Conservation (phyloP, 768 basidiomycete genomes). For the Lentinus brumalis region DNA sequence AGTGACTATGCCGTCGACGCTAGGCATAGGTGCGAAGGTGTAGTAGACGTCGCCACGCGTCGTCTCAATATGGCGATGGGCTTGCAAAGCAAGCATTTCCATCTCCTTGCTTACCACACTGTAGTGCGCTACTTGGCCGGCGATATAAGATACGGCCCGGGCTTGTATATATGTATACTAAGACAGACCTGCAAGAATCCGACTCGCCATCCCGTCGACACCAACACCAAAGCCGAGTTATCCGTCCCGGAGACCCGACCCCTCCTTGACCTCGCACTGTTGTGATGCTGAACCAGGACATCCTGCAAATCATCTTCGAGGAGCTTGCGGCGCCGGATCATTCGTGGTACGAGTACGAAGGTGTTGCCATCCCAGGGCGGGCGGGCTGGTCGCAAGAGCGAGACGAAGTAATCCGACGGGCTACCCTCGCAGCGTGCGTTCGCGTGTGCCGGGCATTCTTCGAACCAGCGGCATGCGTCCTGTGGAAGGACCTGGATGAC, state of each 20-base stretch:
- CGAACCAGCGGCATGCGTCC: background rate
- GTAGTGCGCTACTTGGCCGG: no score
- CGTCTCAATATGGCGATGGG: no score
- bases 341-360: background rate
- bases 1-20: no score
- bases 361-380: background rate
- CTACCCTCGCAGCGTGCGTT: background rate
- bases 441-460: slow-evolving; percentile 1
- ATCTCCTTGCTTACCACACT: no score
- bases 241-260: background rate
- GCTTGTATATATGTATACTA: no score
- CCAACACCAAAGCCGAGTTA: background rate
- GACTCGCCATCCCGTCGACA: background rate
- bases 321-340: background rate
- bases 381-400: background rate
- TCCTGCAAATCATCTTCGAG: background rate
- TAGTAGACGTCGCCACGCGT: no score
- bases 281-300: background rate
- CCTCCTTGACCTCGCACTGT: background rate
- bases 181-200: no score
- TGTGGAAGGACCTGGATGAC: background rate
- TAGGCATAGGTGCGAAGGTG: no score
- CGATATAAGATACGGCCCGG: no score
- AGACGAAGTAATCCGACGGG: background rate
- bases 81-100: no score